Evolutionary conservation across 169 alveolate genomes (phyloP).

Genomic region (Babesia microti): DNA sequence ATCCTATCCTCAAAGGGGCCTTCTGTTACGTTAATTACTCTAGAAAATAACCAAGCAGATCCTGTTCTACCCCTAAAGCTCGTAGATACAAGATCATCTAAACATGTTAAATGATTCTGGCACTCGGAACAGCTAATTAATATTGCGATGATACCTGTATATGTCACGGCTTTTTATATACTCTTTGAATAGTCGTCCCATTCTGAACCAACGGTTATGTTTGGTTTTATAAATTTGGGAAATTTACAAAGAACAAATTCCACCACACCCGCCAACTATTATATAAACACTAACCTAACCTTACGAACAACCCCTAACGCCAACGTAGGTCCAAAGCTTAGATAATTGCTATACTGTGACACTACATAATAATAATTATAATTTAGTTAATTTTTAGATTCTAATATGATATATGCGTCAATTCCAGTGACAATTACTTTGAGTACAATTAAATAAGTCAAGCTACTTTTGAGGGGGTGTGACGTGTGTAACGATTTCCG

Average conservation of each 20-base stretch:
- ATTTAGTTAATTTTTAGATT: too few relatives aligned
- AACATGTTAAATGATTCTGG: conserved; percentile 47
- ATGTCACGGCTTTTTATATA: conserved; percentile 23
- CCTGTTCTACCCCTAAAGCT: conserved; percentile 76
- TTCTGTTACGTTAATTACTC: conserved; percentile 72
- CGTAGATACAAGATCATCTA: conserved; percentile 51
- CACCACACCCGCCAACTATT: background rate
- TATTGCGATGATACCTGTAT: conserved; percentile 12
- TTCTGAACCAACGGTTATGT: background rate
- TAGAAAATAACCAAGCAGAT: conserved; percentile 72
- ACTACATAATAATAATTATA: too few relatives aligned
- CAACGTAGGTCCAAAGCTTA: too few relatives aligned
- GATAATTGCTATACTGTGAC: too few relatives aligned
- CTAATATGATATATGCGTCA: too few relatives aligned
- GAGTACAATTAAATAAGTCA: too few relatives aligned
- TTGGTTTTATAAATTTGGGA: conserved; percentile 1
- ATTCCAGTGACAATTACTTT: too few relatives aligned
- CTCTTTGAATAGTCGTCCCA: conserved; percentile 27
- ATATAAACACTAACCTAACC: too few relatives aligned
- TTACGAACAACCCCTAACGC: too few relatives aligned
- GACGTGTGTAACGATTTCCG: too few relatives aligned
- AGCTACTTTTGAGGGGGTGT: too few relatives aligned
- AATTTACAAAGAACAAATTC: background rate
- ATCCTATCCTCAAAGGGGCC: conserved; percentile 74
- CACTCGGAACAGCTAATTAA: conserved; percentile 50